phyloP scores from a whole-genome alignment of 208 protist species.

The Naegleria fowleri region DNA sequence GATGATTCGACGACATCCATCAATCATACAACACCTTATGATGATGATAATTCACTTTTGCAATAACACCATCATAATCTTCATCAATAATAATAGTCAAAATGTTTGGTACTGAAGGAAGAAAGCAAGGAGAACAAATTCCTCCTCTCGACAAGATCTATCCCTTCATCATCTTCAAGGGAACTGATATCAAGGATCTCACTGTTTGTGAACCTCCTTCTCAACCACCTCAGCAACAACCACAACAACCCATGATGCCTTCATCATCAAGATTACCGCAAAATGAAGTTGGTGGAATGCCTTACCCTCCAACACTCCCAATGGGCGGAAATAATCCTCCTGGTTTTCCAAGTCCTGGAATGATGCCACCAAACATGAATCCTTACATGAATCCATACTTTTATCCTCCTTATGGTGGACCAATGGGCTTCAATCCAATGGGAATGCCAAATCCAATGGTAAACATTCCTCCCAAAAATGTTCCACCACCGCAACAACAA shows the following conservation, averaged over 20 bases:
- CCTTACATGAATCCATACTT: neutral
- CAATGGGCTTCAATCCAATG: neutral
- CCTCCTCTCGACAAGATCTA: conserved; percentile 43
- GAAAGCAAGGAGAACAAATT: conserved; percentile 41
- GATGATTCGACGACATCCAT: too few relatives aligned
- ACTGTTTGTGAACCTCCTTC: conserved; percentile 38
- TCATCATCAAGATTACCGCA: neutral
- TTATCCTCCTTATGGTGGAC: neutral
- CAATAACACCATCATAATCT: neutral
- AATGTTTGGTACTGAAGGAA: conserved; percentile 53
- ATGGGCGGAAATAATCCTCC: neutral
- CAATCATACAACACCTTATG: neutral
- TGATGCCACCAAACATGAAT: conserved; percentile 4
- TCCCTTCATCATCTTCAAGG: conserved; percentile 51
- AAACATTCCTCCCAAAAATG: neutral
- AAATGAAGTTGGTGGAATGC: neutral
- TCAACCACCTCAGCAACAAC: neutral
- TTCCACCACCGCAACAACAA: neutral
- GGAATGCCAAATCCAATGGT: neutral
- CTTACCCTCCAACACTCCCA: neutral
- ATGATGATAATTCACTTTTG: neutral
- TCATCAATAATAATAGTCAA: conserved; percentile 34
- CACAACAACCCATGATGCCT: neutral
- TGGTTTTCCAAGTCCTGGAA: neutral
- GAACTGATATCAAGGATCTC: conserved; percentile 55